Evolutionary conservation across 108 stramenopile species (phyloP).

Genomic region (Epithemia pelagica): DNA sequence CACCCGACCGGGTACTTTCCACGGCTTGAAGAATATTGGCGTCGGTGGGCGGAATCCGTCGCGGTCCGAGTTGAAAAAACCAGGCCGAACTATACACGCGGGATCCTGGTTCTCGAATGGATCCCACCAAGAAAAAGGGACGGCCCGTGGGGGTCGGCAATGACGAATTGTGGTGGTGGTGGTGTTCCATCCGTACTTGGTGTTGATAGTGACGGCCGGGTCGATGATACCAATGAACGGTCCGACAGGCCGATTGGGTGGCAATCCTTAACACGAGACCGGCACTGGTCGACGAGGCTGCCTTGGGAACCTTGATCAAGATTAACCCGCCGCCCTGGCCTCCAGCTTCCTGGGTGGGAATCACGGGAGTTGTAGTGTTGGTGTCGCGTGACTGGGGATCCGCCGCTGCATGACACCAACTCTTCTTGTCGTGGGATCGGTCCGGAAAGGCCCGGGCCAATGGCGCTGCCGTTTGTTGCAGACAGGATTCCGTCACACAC

Average conservation of each 20-base stretch:
- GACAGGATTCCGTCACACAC: constrained; percentile 8
- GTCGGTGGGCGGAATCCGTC: background rate
- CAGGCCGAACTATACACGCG: constrained; percentile 5
- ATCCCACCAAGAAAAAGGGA: constrained; percentile 14
- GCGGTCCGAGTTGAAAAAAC: background rate
- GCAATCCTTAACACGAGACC: constrained; percentile 26
- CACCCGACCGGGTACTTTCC: background rate
- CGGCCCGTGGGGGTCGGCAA: background rate
- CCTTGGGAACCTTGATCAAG: constrained; percentile 28
- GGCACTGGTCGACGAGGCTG: constrained; percentile 29
- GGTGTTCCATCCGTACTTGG: no score
- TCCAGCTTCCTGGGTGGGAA: background rate
- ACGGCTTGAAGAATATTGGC: background rate
- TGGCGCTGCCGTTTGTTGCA: background rate
- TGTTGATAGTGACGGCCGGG: background rate
- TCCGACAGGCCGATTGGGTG: background rate
- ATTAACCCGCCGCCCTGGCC: constrained; percentile 16
- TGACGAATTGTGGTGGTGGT: background rate
- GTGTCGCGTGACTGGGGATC: background rate
- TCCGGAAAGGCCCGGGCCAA: constrained; percentile 24
- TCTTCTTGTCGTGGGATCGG: background rate
- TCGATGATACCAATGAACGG: constrained; percentile 8
- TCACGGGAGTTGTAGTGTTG: background rate
- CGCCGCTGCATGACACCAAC: background rate
- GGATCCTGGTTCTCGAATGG: constrained; percentile 15